Evolutionary conservation across 2,329 filamentous ascomycete genomes (phyloP), one percentile per base, ranked within the genome.

Genomic region (Clonostachys solani): DNA sequence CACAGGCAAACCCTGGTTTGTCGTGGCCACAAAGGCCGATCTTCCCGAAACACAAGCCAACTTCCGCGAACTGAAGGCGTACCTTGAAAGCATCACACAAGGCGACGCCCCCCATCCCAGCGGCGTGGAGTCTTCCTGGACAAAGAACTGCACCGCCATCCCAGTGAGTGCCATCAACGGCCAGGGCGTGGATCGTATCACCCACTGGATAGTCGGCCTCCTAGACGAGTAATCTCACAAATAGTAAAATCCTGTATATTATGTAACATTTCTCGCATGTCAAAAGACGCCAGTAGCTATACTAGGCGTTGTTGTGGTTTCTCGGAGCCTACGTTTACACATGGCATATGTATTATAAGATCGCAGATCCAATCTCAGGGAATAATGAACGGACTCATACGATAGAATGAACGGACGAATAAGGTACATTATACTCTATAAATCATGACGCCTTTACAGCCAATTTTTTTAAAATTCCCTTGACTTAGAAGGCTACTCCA

Each of bases 1-100:
- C 54, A 87, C 88, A n/a, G 81, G 81, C 34, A 99, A 99, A 70
- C 92, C 94, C 1, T 99, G 94, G 94, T 94, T 95, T 59, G 92
- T 96, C 6, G 84, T 96, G 40, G 92, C 89, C 2, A 96, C 92
- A 17, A 97, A 97, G 68, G 92, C 89, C 1, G 92, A 97, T 63
- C 64, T 95, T 47, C 81, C 84, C 5, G 79, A 78, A 4, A 95
- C 94, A 3, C 80, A 91, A 63, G 78, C 83, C 19, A 95, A 94
- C 61, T 99, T 89, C 63, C 67, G 65, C 35, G 67, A 71, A 45
- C 70, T 99, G 55, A 83, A 83, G 54, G 67, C 69, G 9, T 96
- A 96, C 65, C 68, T 99, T 5, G 73, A 78, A 5, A 71, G 70
- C 5, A 77, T 97, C 19, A 80, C 80, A 45, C 71, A 70, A 1